Base-by-base conservation (phyloP, 2,329 filamentous ascomycete species). In the Ceratocystiopsis minuta region DNA sequence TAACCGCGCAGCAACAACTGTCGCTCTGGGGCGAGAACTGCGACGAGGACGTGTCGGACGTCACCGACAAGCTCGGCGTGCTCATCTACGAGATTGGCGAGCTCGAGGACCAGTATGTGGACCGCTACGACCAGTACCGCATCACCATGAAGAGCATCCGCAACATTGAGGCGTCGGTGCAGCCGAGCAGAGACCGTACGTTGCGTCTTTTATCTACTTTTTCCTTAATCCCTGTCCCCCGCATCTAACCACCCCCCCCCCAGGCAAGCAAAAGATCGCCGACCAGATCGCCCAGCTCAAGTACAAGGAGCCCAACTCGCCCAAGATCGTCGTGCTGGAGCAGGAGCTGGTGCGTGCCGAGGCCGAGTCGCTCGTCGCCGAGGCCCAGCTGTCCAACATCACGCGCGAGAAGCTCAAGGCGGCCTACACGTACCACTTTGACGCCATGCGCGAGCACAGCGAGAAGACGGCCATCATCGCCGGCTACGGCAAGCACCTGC, bases 361-460 rank as follows among this genome's bases (percentile, higher is more conserved):
- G 64, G 90, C 90, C 54, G 90, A 98, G 62, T 96, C 90, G n/a
- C 77, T 98, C 14, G 90, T 98, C 43, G 90, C 90, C 48, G 90
- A 98, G 63, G 90, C 90, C 9, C 90, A 98, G 66, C 73, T 98
- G 41, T 95, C 88, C 59, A 98, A 98, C 71, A 98, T 98, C 57
- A 98, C 92, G 20, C 88, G 90, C 54, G 88, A 98, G 66, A 98
- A 98, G 73, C 78, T 98, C 59, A 98, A 98, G 75, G 82, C 88
- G 41, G 90, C 90, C 35, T 98, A 95, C 66, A 82, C 80, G 42
- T 98, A 96, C 67, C 90, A 98, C 59, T 98, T 98, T 54, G 88
- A 98, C 57, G 90, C 90, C 36, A 76, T 98, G 50, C 83, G 85
- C 47, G 90, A 98, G 68, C 90, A 96, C 65, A 90, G 82, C 60